A percentile compares a stretch with the other conserved stretches of the same genome.
phyloP scores from a whole-genome alignment of 2,329 filamentous ascomycete species.

The Verruconis gallopava region DNA sequence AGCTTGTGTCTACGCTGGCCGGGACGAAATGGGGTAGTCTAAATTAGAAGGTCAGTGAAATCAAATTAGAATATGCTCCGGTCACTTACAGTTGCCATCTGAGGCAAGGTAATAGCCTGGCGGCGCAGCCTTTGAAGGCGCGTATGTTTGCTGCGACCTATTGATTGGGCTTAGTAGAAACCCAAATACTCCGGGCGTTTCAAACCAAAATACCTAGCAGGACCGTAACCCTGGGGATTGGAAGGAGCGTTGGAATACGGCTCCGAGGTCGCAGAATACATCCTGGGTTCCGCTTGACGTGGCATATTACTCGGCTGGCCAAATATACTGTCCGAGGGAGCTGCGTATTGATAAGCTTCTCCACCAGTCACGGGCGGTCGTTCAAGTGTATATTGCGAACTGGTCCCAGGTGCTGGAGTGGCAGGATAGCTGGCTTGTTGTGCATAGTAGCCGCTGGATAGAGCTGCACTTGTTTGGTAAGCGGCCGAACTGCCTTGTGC shows the following conservation, averaged over 20 bases:
- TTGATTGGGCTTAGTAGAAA: constrained; percentile 25
- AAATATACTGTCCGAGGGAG: too few species aligned
- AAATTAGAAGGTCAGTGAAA: too few species aligned
- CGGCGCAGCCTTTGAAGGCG: background rate
- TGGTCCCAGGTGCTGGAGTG: background rate
- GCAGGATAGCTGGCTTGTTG: background rate
- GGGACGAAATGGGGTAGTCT: too few species aligned
- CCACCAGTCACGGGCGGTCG: background rate
- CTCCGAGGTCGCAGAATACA: constrained; percentile 3
- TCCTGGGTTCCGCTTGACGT: background rate
- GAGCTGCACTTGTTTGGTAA: background rate
- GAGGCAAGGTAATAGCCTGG: constrained; percentile 6
- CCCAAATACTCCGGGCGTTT: constrained; percentile 25
- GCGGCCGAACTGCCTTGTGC: background rate
- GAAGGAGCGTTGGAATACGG: too few species aligned
- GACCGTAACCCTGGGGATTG: constrained; percentile 2
- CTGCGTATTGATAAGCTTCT: background rate
- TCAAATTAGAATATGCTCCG: too few species aligned
- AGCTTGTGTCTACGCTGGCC: too few species aligned
- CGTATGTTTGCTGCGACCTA: background rate
- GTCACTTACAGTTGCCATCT: constrained; percentile 9
- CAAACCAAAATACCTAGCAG: constrained; percentile 30
- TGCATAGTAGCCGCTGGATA: background rate
- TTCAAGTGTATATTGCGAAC: background rate
- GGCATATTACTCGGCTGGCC: background rate